Evolutionary conservation across 495 filamentous ascomycete species (phyloP).

Genomic region (Penicillium angulare): DNA sequence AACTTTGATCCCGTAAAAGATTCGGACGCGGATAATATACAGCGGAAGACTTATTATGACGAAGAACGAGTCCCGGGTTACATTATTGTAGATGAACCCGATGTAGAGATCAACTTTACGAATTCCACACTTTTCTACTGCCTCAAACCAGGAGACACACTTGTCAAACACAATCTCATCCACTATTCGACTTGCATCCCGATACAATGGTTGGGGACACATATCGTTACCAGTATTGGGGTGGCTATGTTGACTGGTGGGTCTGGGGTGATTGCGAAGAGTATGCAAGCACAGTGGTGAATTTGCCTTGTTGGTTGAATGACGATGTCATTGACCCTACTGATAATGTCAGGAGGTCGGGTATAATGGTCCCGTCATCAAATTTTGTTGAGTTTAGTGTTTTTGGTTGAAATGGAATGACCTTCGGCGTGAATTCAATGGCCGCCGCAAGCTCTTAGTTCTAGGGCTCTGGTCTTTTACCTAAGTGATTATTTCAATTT

Average conservation of each 20-base stretch:
- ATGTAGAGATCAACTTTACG: conserved; percentile 4
- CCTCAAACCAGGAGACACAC: conserved; percentile 2
- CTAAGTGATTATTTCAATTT: no score
- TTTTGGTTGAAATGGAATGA: not conserved
- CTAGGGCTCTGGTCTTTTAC: no score
- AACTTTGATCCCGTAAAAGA: not conserved
- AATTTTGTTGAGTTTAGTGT: not conserved
- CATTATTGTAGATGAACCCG: conserved; percentile 2
- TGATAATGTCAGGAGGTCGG: conserved; percentile 12
- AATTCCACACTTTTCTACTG: not conserved
- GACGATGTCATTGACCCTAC: conserved; percentile 7
- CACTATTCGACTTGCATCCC: not conserved
- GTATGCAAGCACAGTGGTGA: conserved; percentile 8
- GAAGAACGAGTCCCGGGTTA: not conserved
- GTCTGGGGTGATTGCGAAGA: conserved; percentile 9
- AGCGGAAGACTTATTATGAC: conserved; percentile 5
- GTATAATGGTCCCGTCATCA: not conserved
- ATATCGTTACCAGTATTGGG: conserved; percentile 11
- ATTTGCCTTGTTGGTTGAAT: conserved; percentile 10
- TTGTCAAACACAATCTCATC: not conserved
- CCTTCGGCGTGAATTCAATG: no score
- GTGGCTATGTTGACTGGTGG: conserved; percentile 11
- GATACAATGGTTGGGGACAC: conserved; percentile 7
- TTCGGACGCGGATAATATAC: not conserved
- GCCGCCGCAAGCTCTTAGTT: no score